A percentile compares a stretch with the other conserved stretches of the same genome.
Conservation (phyloP, 1,139 yeast species). For the Candida gigantensis region DNA sequence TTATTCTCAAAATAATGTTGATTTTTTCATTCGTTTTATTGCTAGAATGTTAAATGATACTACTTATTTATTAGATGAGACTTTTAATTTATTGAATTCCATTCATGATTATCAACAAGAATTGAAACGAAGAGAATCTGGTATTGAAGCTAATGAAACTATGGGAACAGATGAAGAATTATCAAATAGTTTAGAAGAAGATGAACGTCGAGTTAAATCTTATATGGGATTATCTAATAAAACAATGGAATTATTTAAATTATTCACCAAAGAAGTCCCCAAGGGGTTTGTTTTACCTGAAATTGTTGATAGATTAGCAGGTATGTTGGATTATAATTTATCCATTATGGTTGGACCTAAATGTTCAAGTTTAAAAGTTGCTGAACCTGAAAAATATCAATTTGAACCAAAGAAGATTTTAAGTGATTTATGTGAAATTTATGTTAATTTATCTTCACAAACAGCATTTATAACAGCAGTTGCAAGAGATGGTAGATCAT, state of each 20-base stretch:
- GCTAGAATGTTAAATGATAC: conserved; percentile 95
- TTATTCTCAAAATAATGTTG: conserved; percentile 67
- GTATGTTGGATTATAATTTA: conserved; percentile 91
- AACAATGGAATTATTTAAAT: conserved; percentile 73
- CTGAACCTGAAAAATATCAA: conserved; percentile 77
- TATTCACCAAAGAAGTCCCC: conserved; percentile 87
- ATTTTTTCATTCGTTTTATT: conserved; percentile 85
- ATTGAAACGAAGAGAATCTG: conserved; percentile 25
- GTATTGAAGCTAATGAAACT: conserved; percentile 35
- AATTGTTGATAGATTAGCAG: conserved; percentile 89
- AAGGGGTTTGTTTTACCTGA: conserved; percentile 84
- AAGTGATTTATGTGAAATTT: conserved; percentile 70
- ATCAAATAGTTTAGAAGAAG: conserved; percentile 50
- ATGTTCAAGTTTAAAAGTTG: conserved; percentile 84
- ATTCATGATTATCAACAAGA: conserved; percentile 77
- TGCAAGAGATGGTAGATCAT: conserved; percentile 89
- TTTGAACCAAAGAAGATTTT: conserved; percentile 80
- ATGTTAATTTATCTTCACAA: conserved; percentile 66
- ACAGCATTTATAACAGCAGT: conserved; percentile 73
- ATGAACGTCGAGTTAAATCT: conserved; percentile 79
- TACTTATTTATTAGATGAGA: conserved; percentile 88
- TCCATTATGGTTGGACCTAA: conserved; percentile 93
- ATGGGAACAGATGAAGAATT: conserved; percentile 66
- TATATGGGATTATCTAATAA: conserved; percentile 83
- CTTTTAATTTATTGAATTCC: conserved; percentile 72